Conservation (phyloP, 495 filamentous ascomycete species). For the Staphylotrichum longicolle region DNA sequence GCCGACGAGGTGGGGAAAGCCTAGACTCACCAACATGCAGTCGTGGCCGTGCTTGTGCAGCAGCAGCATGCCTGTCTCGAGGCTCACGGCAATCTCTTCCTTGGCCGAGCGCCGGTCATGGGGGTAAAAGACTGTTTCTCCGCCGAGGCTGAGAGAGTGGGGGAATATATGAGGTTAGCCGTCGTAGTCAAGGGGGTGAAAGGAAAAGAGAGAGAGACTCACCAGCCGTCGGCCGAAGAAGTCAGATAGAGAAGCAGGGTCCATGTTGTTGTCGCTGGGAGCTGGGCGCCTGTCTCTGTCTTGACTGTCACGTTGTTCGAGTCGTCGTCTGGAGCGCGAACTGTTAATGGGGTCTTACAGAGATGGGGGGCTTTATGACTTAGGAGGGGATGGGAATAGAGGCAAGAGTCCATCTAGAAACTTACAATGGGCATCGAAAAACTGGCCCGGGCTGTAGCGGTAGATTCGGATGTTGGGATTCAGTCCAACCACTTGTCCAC, state of each 20-base stretch:
- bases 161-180: conserved; percentile 3
- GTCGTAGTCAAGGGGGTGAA: not conserved
- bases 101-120: conserved; percentile 58
- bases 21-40: conserved; percentile 63
- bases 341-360: not conserved
- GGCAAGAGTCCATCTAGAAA: conserved; percentile 14
- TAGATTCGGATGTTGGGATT: conserved; percentile 91
- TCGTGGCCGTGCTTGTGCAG: conserved; percentile 87
- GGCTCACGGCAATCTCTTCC: conserved; percentile 62
- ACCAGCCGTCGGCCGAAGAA: conserved; percentile 43
- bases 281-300: conserved; percentile 26
- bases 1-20: not conserved
- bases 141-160: conserved; percentile 53
- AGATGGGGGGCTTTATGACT: too few relatives aligned
- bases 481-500: conserved; percentile 78
- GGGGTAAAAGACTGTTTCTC: conserved; percentile 91
- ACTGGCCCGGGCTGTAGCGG: conserved; percentile 82
- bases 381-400: too few relatives aligned
- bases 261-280: conserved; percentile 81
- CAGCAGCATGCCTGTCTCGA: conserved; percentile 78
- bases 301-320: conserved; percentile 63
- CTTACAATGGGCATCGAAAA: conserved; percentile 85
- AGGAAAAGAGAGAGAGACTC: not conserved
- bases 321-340: conserved; percentile 65
- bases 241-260: conserved; percentile 88